These are phyloP conservation scores for Porpolomopsis calyptriformis DNA, from an alignment of 768 basidiomycete species.

Conservation along the genomic window DNA sequence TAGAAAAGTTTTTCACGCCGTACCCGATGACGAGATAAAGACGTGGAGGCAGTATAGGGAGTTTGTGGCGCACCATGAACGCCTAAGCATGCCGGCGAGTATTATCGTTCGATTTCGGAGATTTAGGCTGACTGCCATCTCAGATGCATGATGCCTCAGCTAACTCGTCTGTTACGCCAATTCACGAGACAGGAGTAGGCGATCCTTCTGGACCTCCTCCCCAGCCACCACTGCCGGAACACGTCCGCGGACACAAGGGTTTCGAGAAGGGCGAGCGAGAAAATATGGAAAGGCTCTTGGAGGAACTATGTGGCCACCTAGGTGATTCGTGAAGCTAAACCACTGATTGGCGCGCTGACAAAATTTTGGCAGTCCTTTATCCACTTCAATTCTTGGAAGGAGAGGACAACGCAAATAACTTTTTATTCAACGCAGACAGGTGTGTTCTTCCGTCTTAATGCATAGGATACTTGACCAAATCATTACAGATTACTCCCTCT, in stretches of 20 bases:
- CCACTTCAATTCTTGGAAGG: conserved; percentile 83
- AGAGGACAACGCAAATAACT: conserved; percentile 89
- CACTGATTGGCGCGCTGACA: conserved; percentile 3
- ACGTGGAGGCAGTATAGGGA: conserved; percentile 96
- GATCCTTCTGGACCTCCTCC: conserved; percentile 13
- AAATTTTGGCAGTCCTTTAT: conserved; percentile 67
- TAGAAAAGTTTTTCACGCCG: conserved; percentile 86
- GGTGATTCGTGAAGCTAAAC: conserved; percentile 33
- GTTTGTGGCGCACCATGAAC: conserved; percentile 66
- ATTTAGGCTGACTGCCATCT: conserved; percentile 9
- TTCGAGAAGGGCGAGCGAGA: conserved; percentile 78
- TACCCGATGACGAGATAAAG: conserved; percentile 85
- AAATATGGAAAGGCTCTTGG: conserved; percentile 79
- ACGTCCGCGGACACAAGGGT: conserved; percentile 46
- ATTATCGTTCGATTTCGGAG: neutral
- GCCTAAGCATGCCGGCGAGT: conserved; percentile 57
- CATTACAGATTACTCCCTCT: too few species aligned
- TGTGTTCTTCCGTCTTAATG: conserved; percentile 27
- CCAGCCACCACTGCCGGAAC: conserved; percentile 22
- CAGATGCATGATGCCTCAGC: conserved; percentile 22
- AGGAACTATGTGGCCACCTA: conserved; percentile 73
- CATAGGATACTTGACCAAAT: too few species aligned
- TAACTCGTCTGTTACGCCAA: neutral
- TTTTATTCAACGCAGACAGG: conserved; percentile 85
- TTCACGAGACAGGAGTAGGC: conserved; percentile 16